Base-by-base conservation (phyloP, 2,329 filamentous ascomycete genomes). In the Ophiocordyceps robertsii region DNA sequence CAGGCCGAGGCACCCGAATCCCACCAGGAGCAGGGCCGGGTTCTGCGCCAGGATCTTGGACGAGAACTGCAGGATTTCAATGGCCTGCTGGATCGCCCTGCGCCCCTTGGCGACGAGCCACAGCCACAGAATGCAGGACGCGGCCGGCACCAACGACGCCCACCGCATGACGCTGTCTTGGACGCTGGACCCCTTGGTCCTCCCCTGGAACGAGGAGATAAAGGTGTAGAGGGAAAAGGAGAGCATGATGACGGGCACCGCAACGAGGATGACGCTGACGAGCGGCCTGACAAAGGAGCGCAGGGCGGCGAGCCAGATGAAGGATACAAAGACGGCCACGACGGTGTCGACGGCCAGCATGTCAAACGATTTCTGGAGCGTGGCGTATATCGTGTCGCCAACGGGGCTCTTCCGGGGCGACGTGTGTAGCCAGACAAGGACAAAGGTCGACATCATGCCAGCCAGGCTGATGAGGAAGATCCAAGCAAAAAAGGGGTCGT, bases 341-440 rank as follows among this genome's bases (percentile, higher is more conserved):
- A 96, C 61, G 1, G 92, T 96, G 62, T 96, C 93, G 41, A 92
- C 78, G 2, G 86, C 84, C 36, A 98, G 77, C 50, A 96, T 81
- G 56, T 92, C 82, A 55, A 93, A 92, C 1, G 89, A 95, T 40
- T 80, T 79, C 52, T 84, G 82, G 31, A 98, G 66, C 5, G 86
- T 88, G 13, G 84, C 87, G 61, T 98, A 98, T 45, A 98, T 87
- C 1, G 90, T 95, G 60, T 98, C 92, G 13, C 89, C 90, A 44
- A 93, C 75, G 1, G 82, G 82, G 46, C 74, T 73, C 56, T 84
- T 84, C 43, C 71, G 70, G 1, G 80, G 68, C 16, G 84, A 78
- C 2, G 90, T 96, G 57, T 96, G 87, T 35, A 98, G 72, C 69
- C 84, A 93, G 21, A 95, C 83, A 13, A 98, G 72, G 48, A 95